Evolutionary conservation across 139 green algal species (phyloP).

Genomic region (Closterium sp.): DNA sequence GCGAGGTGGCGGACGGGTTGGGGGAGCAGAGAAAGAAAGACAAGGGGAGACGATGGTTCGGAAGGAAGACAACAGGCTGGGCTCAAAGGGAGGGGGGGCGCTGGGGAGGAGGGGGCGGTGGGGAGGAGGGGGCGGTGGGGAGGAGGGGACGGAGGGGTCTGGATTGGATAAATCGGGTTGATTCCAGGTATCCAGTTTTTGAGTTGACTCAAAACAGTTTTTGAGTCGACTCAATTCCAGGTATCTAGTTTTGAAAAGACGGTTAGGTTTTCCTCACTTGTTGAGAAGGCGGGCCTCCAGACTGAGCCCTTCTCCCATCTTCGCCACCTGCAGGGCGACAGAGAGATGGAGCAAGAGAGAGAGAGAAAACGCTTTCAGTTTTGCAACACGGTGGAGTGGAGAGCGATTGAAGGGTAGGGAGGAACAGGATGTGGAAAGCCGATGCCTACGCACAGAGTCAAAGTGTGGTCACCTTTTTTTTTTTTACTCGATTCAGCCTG

Average conservation of each 20-base stretch:
- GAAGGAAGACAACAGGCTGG: neutral
- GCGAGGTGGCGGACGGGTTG: neutral
- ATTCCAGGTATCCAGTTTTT: too few relatives aligned
- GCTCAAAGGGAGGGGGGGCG: neutral
- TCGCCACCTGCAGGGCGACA: slow-evolving; percentile 14
- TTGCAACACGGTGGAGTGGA: too few relatives aligned
- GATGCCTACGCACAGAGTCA: too few relatives aligned
- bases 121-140: neutral
- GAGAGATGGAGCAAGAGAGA: neutral
- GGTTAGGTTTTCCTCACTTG: slow-evolving; percentile 18
- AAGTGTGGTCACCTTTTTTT: too few relatives aligned
- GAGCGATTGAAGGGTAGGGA: neutral
- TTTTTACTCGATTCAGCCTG: too few relatives aligned
- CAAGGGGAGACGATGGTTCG: neutral
- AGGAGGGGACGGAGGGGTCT: neutral
- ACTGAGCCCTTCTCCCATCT: slow-evolving; percentile 28
- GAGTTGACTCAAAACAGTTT: too few relatives aligned
- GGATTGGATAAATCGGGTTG: neutral
- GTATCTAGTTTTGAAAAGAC: too few relatives aligned
- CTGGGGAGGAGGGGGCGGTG: neutral
- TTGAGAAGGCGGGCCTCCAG: slow-evolving; percentile 33
- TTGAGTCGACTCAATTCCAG: too few relatives aligned
- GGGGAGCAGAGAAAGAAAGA: slow-evolving; percentile 7
- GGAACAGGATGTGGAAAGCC: too few relatives aligned
- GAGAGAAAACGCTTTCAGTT: too few relatives aligned